Evolutionary conservation across 169 alveolate genomes (phyloP), one percentile per base, ranked within the genome.

Genomic region (Eimeria necatrix): DNA sequence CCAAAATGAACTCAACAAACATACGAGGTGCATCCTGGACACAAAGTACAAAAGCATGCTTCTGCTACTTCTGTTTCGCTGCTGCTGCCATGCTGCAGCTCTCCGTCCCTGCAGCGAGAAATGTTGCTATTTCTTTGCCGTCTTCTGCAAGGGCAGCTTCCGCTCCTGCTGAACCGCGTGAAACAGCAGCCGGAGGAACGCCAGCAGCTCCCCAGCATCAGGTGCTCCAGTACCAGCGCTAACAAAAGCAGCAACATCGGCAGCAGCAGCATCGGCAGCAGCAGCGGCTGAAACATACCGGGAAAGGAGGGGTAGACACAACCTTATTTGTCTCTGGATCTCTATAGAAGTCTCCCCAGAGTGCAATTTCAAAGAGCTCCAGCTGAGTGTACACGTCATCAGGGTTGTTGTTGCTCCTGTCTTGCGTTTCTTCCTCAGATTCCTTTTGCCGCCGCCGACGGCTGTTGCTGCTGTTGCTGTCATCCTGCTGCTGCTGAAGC

Each of bases 1-100:
- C 99, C 88, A 99, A 95, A 60, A 99, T 97, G 96, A 99, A 99
- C 93, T 98, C 99, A 10, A 99, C 99, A 96, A 99, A 99, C 8
- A 99, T 97, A 91, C 99, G 97, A 14, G 89, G 97, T 71, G 51
- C 91, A 9, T 71, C 94, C 81, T 59, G 96, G 70, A 96, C 95
- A 70, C 96, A 98, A 59, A 97, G 90, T 56, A 10, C 68, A 18
- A 56, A 10, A 18, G 20, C 12, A 10, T 3, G 20, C 68, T 56
- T 18, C 22, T 56, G 68, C 68, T 56, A 18, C 68, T 56, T 0
- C 4, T 56, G 22, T 56, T 56, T 56, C 20, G 68, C 68, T 56
- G 68, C 68, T 56, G 68, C 68, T 56, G 68, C 41, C 41, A 56
- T 56, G 68, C 68, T 3, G 68, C 12, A 12, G 68, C 68, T 56